Percentiles rank a stretch among this genome's conserved stretches.
Evolutionary conservation across 805 yeast species (phyloP).

Genomic region (Saturnispora serradocipensis): DNA sequence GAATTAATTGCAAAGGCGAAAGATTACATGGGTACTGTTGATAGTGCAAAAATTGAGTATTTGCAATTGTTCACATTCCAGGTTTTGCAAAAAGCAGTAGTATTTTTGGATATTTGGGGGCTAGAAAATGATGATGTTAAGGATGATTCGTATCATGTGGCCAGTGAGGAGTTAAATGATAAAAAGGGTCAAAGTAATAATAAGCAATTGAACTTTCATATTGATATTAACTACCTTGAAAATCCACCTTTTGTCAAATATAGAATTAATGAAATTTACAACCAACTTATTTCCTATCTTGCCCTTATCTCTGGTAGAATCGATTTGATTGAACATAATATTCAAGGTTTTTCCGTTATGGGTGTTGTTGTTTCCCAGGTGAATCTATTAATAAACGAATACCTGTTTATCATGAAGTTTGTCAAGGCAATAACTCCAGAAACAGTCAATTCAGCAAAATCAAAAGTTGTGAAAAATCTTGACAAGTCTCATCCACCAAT

Average conservation of each 20-base stretch:
- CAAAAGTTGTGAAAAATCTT: background rate
- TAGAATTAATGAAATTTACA: constrained; percentile 56
- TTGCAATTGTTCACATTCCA: constrained; percentile 57
- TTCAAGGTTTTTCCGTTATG: constrained; percentile 56
- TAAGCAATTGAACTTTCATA: constrained; percentile 7
- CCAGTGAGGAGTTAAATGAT: background rate
- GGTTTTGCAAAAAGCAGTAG: constrained; percentile 54
- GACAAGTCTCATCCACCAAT: constrained; percentile 1
- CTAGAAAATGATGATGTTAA: constrained; percentile 43
- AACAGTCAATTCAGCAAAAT: constrained; percentile 26
- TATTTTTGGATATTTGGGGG: constrained; percentile 66
- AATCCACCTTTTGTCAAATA: constrained; percentile 54
- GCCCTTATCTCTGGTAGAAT: constrained; percentile 66
- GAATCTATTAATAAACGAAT: constrained; percentile 53
- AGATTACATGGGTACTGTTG: constrained; percentile 58
- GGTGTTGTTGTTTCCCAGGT: constrained; percentile 64
- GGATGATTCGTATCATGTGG: background rate
- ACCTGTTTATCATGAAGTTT: constrained; percentile 25
- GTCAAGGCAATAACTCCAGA: constrained; percentile 17
- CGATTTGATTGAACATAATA: constrained; percentile 68
- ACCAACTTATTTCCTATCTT: constrained; percentile 49
- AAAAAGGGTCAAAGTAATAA: background rate
- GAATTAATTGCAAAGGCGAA: constrained; percentile 68
- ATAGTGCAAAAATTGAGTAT: constrained; percentile 47
- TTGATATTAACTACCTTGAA: constrained; percentile 35